phyloP scores from a whole-genome alignment of 1,284 basidiomycete species.

The Microbotryomycetes sp. region DNA sequence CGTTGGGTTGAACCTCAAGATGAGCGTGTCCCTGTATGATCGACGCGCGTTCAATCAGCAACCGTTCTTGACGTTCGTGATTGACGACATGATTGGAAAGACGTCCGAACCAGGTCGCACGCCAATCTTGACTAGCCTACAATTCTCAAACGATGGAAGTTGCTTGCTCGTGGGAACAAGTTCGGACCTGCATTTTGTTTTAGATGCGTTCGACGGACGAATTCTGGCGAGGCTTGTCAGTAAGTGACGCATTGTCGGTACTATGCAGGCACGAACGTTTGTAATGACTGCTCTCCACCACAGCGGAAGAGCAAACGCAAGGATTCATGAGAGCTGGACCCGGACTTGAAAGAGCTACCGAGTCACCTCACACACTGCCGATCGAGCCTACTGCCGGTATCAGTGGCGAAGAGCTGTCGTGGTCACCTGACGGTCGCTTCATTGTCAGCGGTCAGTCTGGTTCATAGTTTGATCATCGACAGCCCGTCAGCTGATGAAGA shows the following conservation, averaged over 20 bases:
- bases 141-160: constrained; percentile 83
- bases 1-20: constrained; percentile 78
- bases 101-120: constrained; percentile 75
- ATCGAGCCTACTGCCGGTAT: constrained; percentile 66
- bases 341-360: constrained; percentile 34
- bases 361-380: constrained; percentile 45
- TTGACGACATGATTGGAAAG: constrained; percentile 68
- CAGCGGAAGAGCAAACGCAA: too few species aligned
- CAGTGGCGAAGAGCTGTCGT: constrained; percentile 82
- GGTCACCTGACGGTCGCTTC: constrained; percentile 86
- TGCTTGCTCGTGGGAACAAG: constrained; percentile 88
- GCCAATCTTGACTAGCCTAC: constrained; percentile 82
- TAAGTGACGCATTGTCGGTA: too few species aligned
- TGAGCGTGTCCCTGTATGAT: constrained; percentile 79
- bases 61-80: constrained; percentile 73
- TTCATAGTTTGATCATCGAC: neutral
- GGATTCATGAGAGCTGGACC: neutral
- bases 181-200: constrained; percentile 81
- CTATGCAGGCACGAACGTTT: too few species aligned
- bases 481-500: neutral
- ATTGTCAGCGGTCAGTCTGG: constrained; percentile 50
- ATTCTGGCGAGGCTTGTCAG: constrained; percentile 77
- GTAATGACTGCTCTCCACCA: too few species aligned
- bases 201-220: constrained; percentile 78
- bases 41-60: constrained; percentile 80